Percentiles rank a stretch among this genome's conserved stretches.
These are phyloP conservation scores for Phytophthora citricola DNA, from an alignment of 352 stramenopile species.

Conservation along the genomic window DNA sequence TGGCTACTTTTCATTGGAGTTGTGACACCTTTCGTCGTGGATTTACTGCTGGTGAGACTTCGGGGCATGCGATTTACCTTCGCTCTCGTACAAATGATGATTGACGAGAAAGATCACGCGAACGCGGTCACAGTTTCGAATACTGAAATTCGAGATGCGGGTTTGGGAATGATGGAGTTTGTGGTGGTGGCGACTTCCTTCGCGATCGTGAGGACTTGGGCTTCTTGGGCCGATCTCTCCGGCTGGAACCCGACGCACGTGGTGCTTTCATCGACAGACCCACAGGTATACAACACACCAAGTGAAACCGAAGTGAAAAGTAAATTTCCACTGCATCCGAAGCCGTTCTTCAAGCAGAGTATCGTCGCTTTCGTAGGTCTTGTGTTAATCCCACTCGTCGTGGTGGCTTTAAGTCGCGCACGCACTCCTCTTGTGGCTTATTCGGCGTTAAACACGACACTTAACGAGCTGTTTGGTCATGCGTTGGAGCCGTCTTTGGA, in stretches of 20 bases:
- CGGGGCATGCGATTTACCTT: constrained; percentile 50
- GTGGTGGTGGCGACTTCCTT: constrained; percentile 16
- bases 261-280: not conserved
- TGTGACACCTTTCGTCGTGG: constrained; percentile 34
- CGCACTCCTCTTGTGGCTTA: too few species aligned
- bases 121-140: constrained; percentile 11
- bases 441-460: too few species aligned
- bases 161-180: not conserved
- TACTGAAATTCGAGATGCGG: constrained; percentile 7
- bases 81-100: constrained; percentile 41
- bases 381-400: too few species aligned
- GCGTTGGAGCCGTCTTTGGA: not conserved
- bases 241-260: constrained; percentile 15
- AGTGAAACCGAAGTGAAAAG: not conserved
- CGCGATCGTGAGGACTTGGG: constrained; percentile 2
- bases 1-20: constrained; percentile 33
- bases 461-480: too few species aligned
- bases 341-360: not conserved
- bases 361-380: not conserved
- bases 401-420: too few species aligned
- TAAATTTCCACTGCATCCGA: not conserved
- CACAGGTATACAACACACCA: not conserved
- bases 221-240: constrained; percentile 11
- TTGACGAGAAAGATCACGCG: constrained; percentile 25
- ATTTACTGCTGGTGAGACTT: constrained; percentile 42